Evolutionary conservation across 768 basidiomycete species (phyloP).

Genomic region (Fomitopsis pulvina): DNA sequence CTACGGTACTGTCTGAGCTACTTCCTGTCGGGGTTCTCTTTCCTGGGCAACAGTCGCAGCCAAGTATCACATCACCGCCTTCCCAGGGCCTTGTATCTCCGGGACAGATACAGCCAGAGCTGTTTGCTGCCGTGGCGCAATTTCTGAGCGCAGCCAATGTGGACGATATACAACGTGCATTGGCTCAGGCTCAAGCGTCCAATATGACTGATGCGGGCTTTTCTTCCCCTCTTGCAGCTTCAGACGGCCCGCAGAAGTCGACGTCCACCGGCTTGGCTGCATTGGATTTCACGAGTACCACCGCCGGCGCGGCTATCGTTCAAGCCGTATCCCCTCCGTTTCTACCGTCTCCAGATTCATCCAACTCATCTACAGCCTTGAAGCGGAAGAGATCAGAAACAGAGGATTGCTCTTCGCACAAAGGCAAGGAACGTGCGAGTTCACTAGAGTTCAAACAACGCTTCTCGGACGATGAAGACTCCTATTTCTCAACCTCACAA

Average conservation of each 20-base stretch:
- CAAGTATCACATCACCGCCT: too few relatives aligned
- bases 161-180: too few relatives aligned
- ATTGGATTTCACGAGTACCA: neutral
- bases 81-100: too few relatives aligned
- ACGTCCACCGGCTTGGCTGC: neutral
- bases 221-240: neutral
- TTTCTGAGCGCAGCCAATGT: too few relatives aligned
- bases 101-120: too few relatives aligned
- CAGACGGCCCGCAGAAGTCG: neutral
- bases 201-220: neutral
- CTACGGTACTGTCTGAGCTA: too few relatives aligned
- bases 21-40: too few relatives aligned
- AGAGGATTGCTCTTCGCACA: constrained; percentile 1
- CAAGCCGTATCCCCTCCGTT: neutral
- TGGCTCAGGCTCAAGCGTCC: neutral
- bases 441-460: neutral
- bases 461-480: neutral
- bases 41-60: too few relatives aligned
- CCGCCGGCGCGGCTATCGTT: neutral
- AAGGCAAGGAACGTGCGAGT: constrained; percentile 4
- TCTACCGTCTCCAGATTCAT: neutral
- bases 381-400: constrained; percentile 8
- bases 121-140: too few relatives aligned
- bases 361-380: neutral
- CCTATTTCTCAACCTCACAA: too few relatives aligned